These are phyloP conservation scores for Paulinella micropora DNA, from an alignment of 78 protist species.

Conservation along the genomic window DNA sequence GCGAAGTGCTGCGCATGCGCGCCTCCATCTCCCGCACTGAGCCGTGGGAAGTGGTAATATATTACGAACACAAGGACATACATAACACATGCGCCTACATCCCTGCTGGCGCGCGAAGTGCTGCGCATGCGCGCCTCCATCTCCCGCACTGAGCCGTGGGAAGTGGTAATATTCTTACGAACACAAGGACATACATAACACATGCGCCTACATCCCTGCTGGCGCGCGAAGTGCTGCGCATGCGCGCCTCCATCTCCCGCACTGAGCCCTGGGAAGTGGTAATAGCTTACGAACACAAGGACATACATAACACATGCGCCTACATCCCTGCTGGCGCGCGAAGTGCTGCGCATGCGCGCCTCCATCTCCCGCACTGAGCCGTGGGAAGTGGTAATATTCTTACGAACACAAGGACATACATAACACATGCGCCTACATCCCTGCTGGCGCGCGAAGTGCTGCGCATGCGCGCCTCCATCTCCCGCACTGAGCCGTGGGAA, in stretches of 20 bases:
- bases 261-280: slow-evolving; percentile 77
- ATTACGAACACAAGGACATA: no score
- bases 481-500: slow-evolving; percentile 78
- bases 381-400: slow-evolving; percentile 92
- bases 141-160: slow-evolving; percentile 78
- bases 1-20: slow-evolving; percentile 96
- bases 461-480: slow-evolving; percentile 79
- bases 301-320: no score
- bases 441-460: slow-evolving; percentile 98
- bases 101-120: slow-evolving; percentile 98
- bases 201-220: no score
- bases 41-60: slow-evolving; percentile 87
- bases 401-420: no score
- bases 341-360: slow-evolving; percentile 91
- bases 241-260: slow-evolving; percentile 82
- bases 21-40: slow-evolving; percentile 66
- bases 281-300: no score
- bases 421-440: no score
- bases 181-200: no score
- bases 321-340: slow-evolving; percentile 98
- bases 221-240: slow-evolving; percentile 96
- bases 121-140: slow-evolving; percentile 84
- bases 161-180: slow-evolving; percentile 82
- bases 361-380: slow-evolving; percentile 62
- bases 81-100: no score